Evolutionary conservation across 1,284 basidiomycete species (phyloP), one percentile per base, ranked within the genome.

Genomic region (Cutaneotrichosporon sp.): DNA sequence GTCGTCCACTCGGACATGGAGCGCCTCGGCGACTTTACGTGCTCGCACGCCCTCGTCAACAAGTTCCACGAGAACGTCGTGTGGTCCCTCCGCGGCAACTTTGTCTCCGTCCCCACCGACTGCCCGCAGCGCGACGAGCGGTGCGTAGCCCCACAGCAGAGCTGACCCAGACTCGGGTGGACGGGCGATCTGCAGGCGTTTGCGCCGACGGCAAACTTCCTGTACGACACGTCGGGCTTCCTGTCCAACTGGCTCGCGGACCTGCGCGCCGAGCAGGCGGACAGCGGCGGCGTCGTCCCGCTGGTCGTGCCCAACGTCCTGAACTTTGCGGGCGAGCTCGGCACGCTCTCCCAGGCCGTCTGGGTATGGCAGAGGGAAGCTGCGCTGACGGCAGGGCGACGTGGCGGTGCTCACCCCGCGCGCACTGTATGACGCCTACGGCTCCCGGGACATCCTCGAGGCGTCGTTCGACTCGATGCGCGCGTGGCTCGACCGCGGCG

Each of bases 71-170:
- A 63, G 42, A 76, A 76, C 56, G 67, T 70, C 10, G 56, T 72
- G 1, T 74, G 74, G 71, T 60, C 65, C 8, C 62, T 71, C 63
- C 63, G 58, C 18, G 67, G 69, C 45, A 76, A 76, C 62, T 74
- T 74, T 55, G 66, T 76, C 6, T 68, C 67, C 2, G 50, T 77
- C 2, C 74, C 72, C 1, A 76, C 69, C 13, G 74, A 76, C 49
- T 76, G 74, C 59, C 74, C 74, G 7, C 74, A 76, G 65, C 67
- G 74, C 22, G 74, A 77, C 55, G 75, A 77, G 60, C 65, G 76
- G n/a, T n/a, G n/a, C n/a, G n/a, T n/a, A n/a, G n/a, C n/a, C n/a
- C n/a, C n/a, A n/a, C n/a, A n/a, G n/a, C n/a, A n/a, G n/a, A n/a
- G n/a, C n/a, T n/a, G n/a, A n/a, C n/a, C n/a, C n/a, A n/a, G n/a